Evolutionary conservation across 2,329 filamentous ascomycete genomes (phyloP).

Genomic region (Lithohypha guttulata): DNA sequence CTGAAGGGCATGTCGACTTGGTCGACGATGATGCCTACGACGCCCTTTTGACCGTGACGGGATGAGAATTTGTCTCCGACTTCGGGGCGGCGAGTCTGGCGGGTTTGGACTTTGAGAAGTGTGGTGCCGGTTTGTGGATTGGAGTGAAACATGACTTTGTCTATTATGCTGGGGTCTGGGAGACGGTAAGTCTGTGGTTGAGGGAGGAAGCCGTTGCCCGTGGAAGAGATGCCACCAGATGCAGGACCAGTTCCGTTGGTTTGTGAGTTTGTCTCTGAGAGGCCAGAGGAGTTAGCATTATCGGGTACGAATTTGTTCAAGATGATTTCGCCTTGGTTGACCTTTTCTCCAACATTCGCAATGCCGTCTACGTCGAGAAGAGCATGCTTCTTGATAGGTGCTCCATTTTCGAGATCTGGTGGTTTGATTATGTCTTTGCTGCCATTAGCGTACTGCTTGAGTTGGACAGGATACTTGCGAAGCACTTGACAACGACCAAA

Average conservation of each 20-base stretch:
- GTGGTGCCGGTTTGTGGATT: conserved; percentile 76
- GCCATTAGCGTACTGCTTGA: conserved; percentile 83
- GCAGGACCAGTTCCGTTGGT: conserved; percentile 17
- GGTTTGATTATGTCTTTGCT: conserved; percentile 48
- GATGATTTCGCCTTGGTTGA: conserved; percentile 72
- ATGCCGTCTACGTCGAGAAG: conserved; percentile 78
- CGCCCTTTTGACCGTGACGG: conserved; percentile 95
- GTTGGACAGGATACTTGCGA: conserved; percentile 76
- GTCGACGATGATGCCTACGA: conserved; percentile 90
- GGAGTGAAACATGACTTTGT: conserved; percentile 82
- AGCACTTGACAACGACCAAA: conserved; percentile 98
- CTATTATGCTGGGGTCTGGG: conserved; percentile 75
- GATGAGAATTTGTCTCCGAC: conserved; percentile 98
- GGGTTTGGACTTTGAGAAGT: conserved; percentile 85
- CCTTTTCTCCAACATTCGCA: conserved; percentile 70
- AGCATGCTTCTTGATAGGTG: conserved; percentile 56
- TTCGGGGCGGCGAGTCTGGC: conserved; percentile 91
- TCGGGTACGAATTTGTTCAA: conserved; percentile 80
- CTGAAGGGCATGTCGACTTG: conserved; percentile 96
- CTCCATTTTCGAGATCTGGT: conserved; percentile 53
- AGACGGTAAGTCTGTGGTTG: conserved; percentile 61
- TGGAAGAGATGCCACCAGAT: conserved; percentile 21
- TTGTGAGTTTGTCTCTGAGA: conserved; percentile 53
- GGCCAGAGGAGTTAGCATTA: conserved; percentile 62
- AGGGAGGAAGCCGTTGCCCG: conserved; percentile 24